Conservation (phyloP, 257 asterid species). For the Cordia subcordata region DNA sequence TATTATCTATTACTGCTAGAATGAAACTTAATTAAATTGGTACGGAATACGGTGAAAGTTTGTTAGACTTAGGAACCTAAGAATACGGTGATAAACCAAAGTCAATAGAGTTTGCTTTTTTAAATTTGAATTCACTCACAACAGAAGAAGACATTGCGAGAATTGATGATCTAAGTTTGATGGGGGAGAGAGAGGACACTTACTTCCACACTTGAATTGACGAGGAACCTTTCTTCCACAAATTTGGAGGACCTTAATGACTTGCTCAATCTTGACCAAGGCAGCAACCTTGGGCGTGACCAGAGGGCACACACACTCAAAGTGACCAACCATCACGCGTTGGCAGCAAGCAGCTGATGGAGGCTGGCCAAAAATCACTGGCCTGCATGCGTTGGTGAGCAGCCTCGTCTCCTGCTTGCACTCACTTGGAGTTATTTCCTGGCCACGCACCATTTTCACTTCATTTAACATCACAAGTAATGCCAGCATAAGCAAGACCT, state of each 20-base stretch:
- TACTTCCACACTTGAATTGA: conserved; percentile 34
- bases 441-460: too few species aligned
- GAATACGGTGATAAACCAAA: too few species aligned
- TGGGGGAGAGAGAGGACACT: neutral
- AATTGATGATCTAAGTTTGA: too few species aligned
- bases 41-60: too few species aligned
- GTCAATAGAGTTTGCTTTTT: too few species aligned
- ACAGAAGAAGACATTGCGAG: too few species aligned
- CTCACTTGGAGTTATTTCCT: neutral
- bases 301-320: conserved; percentile 19
- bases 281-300: conserved; percentile 25
- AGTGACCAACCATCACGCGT: conserved; percentile 10
- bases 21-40: too few species aligned
- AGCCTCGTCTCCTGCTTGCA: conserved; percentile 14
- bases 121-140: too few species aligned
- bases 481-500: too few species aligned
- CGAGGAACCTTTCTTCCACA: conserved; percentile 29
- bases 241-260: conserved; percentile 14
- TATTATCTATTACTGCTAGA: too few species aligned
- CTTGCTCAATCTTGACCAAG: conserved; percentile 16
- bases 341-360: conserved; percentile 19
- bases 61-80: too few species aligned
- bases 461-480: too few species aligned
- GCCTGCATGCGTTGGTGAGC: conserved; percentile 18
- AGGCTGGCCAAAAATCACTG: conserved; percentile 16